Evolutionary conservation across 1,284 basidiomycete species (phyloP), one percentile per base, ranked within the genome.

Genomic region (Cryptococcus wingfieldii): DNA sequence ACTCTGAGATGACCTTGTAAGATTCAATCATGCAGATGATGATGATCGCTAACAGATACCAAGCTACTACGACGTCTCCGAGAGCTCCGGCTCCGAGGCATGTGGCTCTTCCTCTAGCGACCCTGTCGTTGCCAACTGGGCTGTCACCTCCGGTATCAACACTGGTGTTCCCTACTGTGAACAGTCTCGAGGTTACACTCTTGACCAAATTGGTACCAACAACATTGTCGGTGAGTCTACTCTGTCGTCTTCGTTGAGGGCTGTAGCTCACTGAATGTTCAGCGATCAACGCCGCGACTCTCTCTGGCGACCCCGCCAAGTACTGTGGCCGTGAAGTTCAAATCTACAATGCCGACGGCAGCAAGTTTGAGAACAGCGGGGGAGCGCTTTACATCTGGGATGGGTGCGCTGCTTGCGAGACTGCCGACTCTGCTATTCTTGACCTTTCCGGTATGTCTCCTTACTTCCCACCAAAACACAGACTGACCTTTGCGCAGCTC

Each of bases 371-470:
- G 5, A 54, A 56, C 39, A 23, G 44, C n/a, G 63, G 59, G 41
- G 70, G 70, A 54, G 62, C 65, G 9, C 58, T 72, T 23, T 60
- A 68, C 47, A 61, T 71, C 38, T 69, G 61, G 54, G 70, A 72
- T 52, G 60, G 56, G 19, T 72, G 70, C 52, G 64, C 51, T 25
- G 67, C 64, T 8, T 68, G 67, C 47, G 49, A 53, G 13, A 49
- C 51, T 31, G 47, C 57, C 12, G 51, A 53, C 23, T 39, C 38
- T 19, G 19, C 12, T 12, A 71, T 66, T 23, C 52, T 72, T 44
- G 70, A 72, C 53, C 27, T 71, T 7, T 69, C 62, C 1, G 70
- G 62, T 56, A 39, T 49, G 55, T 38, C 19, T 16, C 23, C 23
- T 8, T 23, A 12, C 19, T n/a, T 23, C 19, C 2, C 25, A 13